These are phyloP conservation scores for Orbilia quercus DNA, from an alignment of 2,329 filamentous ascomycete species.

Conservation along the genomic window DNA sequence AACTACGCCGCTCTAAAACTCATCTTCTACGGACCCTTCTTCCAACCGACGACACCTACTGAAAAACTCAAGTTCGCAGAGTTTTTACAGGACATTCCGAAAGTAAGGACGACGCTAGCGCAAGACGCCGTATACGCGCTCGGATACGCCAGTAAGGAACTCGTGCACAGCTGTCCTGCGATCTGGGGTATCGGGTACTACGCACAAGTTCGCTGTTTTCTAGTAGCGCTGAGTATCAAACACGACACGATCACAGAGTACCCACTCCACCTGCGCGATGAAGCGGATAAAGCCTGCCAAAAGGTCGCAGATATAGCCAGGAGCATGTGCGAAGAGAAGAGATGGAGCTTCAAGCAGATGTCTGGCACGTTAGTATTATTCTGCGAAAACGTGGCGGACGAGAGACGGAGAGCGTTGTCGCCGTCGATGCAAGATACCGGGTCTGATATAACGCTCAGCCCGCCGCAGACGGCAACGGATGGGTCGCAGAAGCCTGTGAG, in stretches of 20 bases:
- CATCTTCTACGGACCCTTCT: constrained; percentile 58
- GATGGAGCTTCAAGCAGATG: constrained; percentile 58
- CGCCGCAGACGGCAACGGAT: constrained; percentile 21
- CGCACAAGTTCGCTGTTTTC: constrained; percentile 57
- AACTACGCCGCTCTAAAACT: constrained; percentile 57
- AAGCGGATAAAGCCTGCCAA: constrained; percentile 52
- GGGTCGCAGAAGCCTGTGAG: constrained; percentile 24
- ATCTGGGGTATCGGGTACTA: constrained; percentile 59
- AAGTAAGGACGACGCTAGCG: constrained; percentile 49
- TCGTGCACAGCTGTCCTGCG: constrained; percentile 57
- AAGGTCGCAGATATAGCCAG: constrained; percentile 57
- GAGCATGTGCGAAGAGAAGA: constrained; percentile 58
- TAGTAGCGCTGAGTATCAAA: constrained; percentile 58
- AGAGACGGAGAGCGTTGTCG: constrained; percentile 36
- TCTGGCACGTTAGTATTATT: constrained; percentile 59
- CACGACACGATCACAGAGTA: constrained; percentile 57
- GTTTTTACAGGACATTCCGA: constrained; percentile 54
- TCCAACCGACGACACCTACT: constrained; percentile 47
- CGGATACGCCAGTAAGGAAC: constrained; percentile 57
- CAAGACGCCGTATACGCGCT: constrained; percentile 55
- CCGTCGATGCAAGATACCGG: constrained; percentile 41
- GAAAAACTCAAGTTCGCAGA: constrained; percentile 52
- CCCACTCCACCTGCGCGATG: constrained; percentile 46
- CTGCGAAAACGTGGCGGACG: constrained; percentile 43
- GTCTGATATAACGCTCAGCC: constrained; percentile 41